Base-by-base conservation (phyloP, 305 asterid genomes). In the Fraxinus dipetala region DNA sequence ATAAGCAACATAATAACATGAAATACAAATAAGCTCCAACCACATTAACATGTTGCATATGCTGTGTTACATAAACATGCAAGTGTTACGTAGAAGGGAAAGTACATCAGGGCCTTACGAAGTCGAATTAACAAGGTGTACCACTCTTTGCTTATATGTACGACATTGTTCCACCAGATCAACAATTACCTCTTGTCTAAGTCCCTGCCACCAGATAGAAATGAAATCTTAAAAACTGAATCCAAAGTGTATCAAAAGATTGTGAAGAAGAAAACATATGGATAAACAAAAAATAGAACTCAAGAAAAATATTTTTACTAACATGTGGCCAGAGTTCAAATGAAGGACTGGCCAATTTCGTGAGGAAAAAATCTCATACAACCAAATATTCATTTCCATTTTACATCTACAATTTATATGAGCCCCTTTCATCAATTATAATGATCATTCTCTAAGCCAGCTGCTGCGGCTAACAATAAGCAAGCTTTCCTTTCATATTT, bases 131-230 rank as follows among this genome's bases (percentile, higher is more conserved):
- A 96, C 98, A 83, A 96, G 98, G 90, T 96, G 98, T 26, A 96
- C 98, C 78, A 96, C 98, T 89, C 98, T 90, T 89, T 94, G 98
- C 89, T 94, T 96, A 91, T 90, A 96, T 28, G 90, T 90, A 80
- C 98, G 98, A 77, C 99, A 96, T 82, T 94, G 99, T 85, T 93
- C 98, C 83, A 96, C 99, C 89, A 96, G 88, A 88, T 94, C 99
- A 84, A 93, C 97, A 89, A 96, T 92, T 78, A 96, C 98, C 84
- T 96, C 99, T 90, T 94, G 98, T 89, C 89, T 93, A 79, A 93
- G 81, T 63, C 97, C 99, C 99, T 96, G 92, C 56, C 26, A 86
- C 51, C 72, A 85, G 78, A 79, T 54, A 38, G 65, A 30, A 77
- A 76, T 1, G 56, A 83, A 73, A 36, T 73, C 70, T 67, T 81